Evolutionary conservation across 805 yeast species (phyloP), one percentile per base, ranked within the genome.

Genomic region (Spathaspora sp.): DNA sequence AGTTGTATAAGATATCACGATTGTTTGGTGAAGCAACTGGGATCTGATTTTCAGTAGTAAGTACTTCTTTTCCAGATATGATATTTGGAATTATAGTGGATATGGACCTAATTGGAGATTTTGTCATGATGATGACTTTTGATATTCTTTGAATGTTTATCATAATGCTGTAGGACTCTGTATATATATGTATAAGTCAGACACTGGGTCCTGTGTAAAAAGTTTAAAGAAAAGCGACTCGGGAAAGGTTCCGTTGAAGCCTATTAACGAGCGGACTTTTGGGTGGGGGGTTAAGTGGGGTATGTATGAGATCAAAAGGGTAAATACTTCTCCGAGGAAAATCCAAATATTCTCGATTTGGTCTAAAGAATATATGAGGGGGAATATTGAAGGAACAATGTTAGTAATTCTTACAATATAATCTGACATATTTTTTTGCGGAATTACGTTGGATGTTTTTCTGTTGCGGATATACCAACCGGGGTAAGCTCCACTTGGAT

Each of bases 51-150:
- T 43, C 23, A 16, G 51, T 29, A 8, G 23, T 17, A 6, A 23
- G 3, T 3, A 53, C 44, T 23, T 57, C 57, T 35, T 55, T 35
- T 14, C 64, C 63, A 19, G 42, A 48, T 23, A 60, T 48, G 17
- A 60, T 50, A 26, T 55, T 45, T 2, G 63, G 64, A 16, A 60
- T 39, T 11, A 51, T 11, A 4, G 8, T 18, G 16, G 45, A 35
- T 11, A 35, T 35, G 8, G 17, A 35, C 40, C 40, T 35, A 35
- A 35, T 16, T 35, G 40, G 40, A n/a, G 40, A 14, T 31, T 14
- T 35, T 3, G 40, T 35, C 17, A 12, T 35, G 40, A 16, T 35
- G 40, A 16, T 35, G 16, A 14, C 8, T 11, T 11, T 16, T 16
- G 14, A 35, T 14, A 35, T 17, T 35, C 40, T 3, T 10, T 12